Evolutionary conservation across 768 basidiomycete species (phyloP).

Genomic region (Boletus tylopilopsis): DNA sequence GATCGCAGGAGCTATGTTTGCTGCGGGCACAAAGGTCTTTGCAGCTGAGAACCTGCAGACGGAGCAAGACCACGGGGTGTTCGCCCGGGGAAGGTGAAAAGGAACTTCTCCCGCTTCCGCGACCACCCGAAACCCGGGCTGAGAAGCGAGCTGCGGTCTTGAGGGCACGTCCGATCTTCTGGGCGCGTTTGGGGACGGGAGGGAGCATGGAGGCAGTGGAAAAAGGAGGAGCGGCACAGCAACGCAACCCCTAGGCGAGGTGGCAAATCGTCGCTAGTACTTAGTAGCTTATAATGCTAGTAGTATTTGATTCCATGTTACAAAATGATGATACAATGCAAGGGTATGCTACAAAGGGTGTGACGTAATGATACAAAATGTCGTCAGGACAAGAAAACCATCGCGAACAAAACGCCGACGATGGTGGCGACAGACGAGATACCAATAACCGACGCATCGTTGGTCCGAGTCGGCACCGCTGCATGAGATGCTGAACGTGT

Average conservation of each 20-base stretch:
- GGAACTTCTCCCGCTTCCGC: constrained; percentile 34
- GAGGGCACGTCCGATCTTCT: constrained; percentile 58
- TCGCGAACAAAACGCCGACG: constrained; percentile 32
- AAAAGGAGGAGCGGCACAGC: constrained; percentile 10
- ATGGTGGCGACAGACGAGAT: constrained; percentile 31
- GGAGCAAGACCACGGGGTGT: constrained; percentile 58
- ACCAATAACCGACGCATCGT: constrained; percentile 17
- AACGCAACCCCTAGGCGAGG: constrained; percentile 11
- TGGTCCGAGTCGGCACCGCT: constrained; percentile 13
- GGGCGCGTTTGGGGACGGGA: constrained; percentile 38
- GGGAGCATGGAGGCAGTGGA: constrained; percentile 22
- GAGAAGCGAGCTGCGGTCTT: constrained; percentile 57
- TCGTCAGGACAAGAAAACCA: constrained; percentile 33
- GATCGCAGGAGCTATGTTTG: constrained; percentile 69
- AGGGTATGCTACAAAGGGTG: neutral
- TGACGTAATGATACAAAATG: neutral
- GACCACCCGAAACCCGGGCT: constrained; percentile 40
- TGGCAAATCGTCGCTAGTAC: neutral
- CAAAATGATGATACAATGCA: neutral
- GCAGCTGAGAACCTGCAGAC: constrained; percentile 67
- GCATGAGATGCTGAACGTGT: constrained; percentile 17
- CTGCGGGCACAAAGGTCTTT: constrained; percentile 60
- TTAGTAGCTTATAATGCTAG: too few relatives aligned
- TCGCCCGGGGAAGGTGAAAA: constrained; percentile 56
- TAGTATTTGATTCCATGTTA: too few relatives aligned